A percentile compares a stretch with the other conserved stretches of the same genome.
These are phyloP conservation scores for Backusella mclennaniae DNA, from an alignment of 192 early-diverging fungal genomes.

Conservation along the genomic window DNA sequence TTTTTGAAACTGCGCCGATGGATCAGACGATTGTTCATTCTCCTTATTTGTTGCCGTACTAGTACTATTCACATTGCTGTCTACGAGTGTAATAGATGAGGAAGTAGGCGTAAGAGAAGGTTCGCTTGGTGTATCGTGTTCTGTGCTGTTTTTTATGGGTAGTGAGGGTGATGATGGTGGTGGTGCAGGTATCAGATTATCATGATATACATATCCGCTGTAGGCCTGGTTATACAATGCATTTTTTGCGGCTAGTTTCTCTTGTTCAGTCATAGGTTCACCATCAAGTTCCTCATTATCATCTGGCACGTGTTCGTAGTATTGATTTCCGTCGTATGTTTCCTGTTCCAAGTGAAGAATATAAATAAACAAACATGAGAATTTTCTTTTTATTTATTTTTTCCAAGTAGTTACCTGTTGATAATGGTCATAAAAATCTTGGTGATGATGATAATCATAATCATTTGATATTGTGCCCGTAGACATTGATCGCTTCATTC, in stretches of 20 bases:
- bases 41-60: not conserved
- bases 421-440: not conserved
- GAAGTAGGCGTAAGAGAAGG: not conserved
- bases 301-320: not conserved
- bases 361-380: conserved; percentile 5
- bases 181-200: not conserved
- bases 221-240: not conserved
- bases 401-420: not conserved
- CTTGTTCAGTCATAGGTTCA: conserved; percentile 10
- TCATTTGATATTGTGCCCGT: not conserved
- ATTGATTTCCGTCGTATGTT: not conserved
- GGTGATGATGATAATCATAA: not conserved
- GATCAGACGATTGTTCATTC: not conserved
- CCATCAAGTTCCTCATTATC: not conserved
- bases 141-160: not conserved
- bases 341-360: not conserved
- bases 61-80: not conserved
- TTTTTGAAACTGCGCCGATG: conserved; percentile 2
- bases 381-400: not conserved
- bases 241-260: not conserved
- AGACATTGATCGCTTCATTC: not conserved
- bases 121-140: not conserved
- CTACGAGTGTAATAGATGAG: not conserved
- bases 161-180: not conserved
- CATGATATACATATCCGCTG: not conserved